Conservation (phyloP, 78 protist genomes). For the Dictyostelium capitatum region DNA sequence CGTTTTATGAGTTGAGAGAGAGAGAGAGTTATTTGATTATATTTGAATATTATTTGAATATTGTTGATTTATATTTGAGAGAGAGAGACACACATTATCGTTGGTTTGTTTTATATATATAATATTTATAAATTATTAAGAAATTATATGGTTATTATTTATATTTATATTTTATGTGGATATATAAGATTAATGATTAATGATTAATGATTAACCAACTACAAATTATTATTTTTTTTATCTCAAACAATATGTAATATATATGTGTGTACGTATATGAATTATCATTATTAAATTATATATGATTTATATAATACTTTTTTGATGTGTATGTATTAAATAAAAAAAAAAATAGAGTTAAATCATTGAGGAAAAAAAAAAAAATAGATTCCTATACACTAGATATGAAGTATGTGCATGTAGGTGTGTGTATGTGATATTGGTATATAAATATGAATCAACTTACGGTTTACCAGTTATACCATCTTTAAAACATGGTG, state of each 20-base stretch:
- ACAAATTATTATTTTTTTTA: too few species aligned
- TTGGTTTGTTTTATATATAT: constrained; percentile 15
- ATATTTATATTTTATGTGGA: constrained; percentile 9
- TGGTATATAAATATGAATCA: not conserved
- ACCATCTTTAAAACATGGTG: constrained; percentile 63
- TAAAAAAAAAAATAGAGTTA: not conserved
- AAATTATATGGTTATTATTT: constrained; percentile 33
- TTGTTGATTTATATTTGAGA: not conserved
- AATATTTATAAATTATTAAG: constrained; percentile 30
- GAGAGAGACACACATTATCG: not conserved
- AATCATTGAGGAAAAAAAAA: not conserved
- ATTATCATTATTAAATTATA: not conserved
- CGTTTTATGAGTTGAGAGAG: too few species aligned
- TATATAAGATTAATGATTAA: constrained; percentile 31
- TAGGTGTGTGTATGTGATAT: too few species aligned
- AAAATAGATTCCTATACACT: not conserved
- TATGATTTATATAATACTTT: not conserved
- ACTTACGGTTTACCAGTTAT: constrained; percentile 66
- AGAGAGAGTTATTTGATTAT: not conserved
- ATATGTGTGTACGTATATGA: too few species aligned
- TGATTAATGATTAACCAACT: constrained; percentile 32
- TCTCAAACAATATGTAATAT: too few species aligned
- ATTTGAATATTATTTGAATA: not conserved
- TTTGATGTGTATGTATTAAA: not conserved
- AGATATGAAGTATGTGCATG: not conserved